These are phyloP conservation scores for Hypericum androsaemum DNA, from an alignment of 345 rosid genomes.

Conservation along the genomic window DNA sequence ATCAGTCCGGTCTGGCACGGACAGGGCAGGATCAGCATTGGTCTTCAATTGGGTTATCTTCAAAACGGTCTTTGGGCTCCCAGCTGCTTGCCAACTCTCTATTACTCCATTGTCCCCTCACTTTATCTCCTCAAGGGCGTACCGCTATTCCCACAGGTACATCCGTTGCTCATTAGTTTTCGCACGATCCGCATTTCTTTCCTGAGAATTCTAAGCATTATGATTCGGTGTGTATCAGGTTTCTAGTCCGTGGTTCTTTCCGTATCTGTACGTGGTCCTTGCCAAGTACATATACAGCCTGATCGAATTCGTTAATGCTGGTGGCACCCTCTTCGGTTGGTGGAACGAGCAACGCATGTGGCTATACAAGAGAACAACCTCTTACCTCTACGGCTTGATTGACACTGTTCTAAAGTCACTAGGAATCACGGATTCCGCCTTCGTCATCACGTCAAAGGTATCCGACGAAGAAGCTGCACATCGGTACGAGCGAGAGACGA, in stretches of 20 bases:
- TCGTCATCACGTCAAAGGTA: conserved; percentile 58
- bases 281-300: conserved; percentile 18
- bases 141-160: not conserved
- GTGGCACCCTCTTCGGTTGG: conserved; percentile 29
- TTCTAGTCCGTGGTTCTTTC: conserved; percentile 17
- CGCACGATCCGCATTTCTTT: too few relatives aligned
- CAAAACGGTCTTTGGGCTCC: not conserved
- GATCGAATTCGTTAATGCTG: conserved; percentile 16
- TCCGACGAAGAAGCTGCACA: conserved; percentile 40
- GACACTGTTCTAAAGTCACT: conserved; percentile 32
- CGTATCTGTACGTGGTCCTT: conserved; percentile 23
- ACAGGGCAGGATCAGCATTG: not conserved
- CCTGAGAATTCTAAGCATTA: too few relatives aligned
- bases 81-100: not conserved
- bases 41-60: not conserved
- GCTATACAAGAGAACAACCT: conserved; percentile 64
- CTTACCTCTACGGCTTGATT: conserved; percentile 50
- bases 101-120: not conserved
- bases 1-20: not conserved
- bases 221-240: too few relatives aligned
- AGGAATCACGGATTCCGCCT: conserved; percentile 41
- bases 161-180: too few relatives aligned
- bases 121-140: not conserved
- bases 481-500: conserved; percentile 43
- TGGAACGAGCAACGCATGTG: conserved; percentile 69